Evolutionary conservation across 495 filamentous ascomycete genomes (phyloP).

Genomic region (Penicillium cataractarum): DNA sequence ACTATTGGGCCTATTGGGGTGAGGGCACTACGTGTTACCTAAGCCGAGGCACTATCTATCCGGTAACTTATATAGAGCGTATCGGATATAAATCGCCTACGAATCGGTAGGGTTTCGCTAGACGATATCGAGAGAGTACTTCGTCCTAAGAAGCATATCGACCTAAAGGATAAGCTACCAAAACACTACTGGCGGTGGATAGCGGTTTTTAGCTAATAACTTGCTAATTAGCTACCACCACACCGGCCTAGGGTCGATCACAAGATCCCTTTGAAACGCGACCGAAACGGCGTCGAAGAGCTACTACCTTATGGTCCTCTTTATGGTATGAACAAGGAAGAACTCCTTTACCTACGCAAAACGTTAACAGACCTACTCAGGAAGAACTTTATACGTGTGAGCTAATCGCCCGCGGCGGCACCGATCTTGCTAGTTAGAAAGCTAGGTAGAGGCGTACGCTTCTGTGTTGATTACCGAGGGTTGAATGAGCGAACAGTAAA

Average conservation of each 20-base stretch:
- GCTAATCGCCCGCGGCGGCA: neutral
- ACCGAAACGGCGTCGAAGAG: neutral
- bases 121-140: neutral
- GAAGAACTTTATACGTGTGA: neutral
- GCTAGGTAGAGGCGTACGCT: neutral
- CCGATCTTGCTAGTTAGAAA: neutral
- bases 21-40: neutral
- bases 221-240: neutral
- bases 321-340: neutral
- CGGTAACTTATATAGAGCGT: neutral
- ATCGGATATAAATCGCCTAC: neutral
- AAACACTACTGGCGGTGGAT: conserved; percentile 1
- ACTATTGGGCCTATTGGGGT: neutral
- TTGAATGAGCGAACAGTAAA: neutral
- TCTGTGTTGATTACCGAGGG: neutral
- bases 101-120: neutral
- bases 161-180: conserved; percentile 1
- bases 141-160: neutral
- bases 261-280: conserved; percentile 2
- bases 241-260: neutral
- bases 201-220: neutral
- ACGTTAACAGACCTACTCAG: neutral
- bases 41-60: neutral
- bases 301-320: neutral
- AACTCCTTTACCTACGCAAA: neutral